Base-by-base conservation (phyloP, 2,329 filamentous ascomycete species). In the Aspergillus japonicus region DNA sequence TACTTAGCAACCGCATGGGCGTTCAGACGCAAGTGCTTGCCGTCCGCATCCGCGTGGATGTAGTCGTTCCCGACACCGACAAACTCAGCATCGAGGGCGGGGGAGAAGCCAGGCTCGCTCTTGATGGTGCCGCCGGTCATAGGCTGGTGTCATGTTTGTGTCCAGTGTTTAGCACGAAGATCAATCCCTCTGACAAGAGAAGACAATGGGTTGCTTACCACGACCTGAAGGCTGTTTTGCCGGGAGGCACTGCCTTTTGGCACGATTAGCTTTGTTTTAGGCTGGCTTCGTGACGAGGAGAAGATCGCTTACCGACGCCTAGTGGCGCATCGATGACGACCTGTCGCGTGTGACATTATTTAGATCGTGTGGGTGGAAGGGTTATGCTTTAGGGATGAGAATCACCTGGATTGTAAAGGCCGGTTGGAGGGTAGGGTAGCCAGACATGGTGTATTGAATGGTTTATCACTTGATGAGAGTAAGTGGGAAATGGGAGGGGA, bases 51-150 rank as follows among this genome's bases (percentile, higher is more conserved):
- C 21, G 69, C 69, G 51, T 73, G 75, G 61, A 80, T 78, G 61
- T 78, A 79, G 59, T 80, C 78, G 55, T 75, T 75, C 4, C 77
- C 78, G 19, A 68, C 65, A 12, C 76, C 75, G 21, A 71, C 67
- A 50, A 77, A 70, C 23, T 71, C 64, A 23, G 75, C 75, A 59
- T 79, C 75, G 47, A 80, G 52, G 10, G 70, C 64, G 3, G 73
- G 73, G 2, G 69, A 67, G 61, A 76, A 78, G 24, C 68, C 68
- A 2, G 71, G 65, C 33, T 73, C 75, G 47, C 70, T 72, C 53
- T 72, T 73, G 57, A 79, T 61, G 4, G 67, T 73, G 50, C 75
- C 76, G 16, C 69, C 70, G 19, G 67, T 66, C 69, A 80, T 76
- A 21, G 76, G 75, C 75, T 78, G 59, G 50, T 24, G 19, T 59